Conservation (phyloP, 1,284 basidiomycete genomes). For the Cystobasidium slooffiae region DNA sequence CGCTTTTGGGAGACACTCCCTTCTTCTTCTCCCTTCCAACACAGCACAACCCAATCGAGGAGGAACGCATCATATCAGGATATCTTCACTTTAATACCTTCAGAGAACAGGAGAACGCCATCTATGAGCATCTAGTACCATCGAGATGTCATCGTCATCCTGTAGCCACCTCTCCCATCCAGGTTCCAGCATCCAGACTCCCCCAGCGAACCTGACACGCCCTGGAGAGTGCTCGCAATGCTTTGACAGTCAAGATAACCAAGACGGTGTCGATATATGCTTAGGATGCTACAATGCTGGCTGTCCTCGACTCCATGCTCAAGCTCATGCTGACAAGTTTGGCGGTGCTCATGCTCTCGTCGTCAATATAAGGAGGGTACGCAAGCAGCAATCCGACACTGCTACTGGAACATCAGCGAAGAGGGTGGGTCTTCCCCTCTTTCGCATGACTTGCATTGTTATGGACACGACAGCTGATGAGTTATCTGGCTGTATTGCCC, state of each 20-base stretch:
- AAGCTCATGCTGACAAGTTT: constrained; percentile 68
- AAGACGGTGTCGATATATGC: constrained; percentile 84
- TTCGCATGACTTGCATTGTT: not conserved
- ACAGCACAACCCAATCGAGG: too few species aligned
- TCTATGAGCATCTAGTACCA: not conserved
- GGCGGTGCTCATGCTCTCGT: constrained; percentile 72
- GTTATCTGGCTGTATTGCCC: not conserved
- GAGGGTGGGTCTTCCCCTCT: constrained; percentile 13
- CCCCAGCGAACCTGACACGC: constrained; percentile 58
- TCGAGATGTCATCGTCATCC: not conserved
- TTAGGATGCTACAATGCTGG: constrained; percentile 91
- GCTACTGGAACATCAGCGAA: constrained; percentile 13
- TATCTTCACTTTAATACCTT: too few species aligned
- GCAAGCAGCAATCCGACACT: constrained; percentile 59
- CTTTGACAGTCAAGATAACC: constrained; percentile 87
- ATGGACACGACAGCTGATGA: not conserved
- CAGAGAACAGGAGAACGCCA: too few species aligned
- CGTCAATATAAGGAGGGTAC: constrained; percentile 77
- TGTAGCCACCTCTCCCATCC: constrained; percentile 28
- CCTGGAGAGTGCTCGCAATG: constrained; percentile 95
- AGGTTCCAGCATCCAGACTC: not conserved
- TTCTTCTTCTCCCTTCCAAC: too few species aligned
- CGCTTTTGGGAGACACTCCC: too few species aligned
- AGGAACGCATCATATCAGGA: too few species aligned
- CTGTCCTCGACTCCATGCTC: constrained; percentile 75